These are phyloP conservation scores for Phialemonium atrogriseum DNA, from an alignment of 2,329 filamentous ascomycete species.

Conservation along the genomic window DNA sequence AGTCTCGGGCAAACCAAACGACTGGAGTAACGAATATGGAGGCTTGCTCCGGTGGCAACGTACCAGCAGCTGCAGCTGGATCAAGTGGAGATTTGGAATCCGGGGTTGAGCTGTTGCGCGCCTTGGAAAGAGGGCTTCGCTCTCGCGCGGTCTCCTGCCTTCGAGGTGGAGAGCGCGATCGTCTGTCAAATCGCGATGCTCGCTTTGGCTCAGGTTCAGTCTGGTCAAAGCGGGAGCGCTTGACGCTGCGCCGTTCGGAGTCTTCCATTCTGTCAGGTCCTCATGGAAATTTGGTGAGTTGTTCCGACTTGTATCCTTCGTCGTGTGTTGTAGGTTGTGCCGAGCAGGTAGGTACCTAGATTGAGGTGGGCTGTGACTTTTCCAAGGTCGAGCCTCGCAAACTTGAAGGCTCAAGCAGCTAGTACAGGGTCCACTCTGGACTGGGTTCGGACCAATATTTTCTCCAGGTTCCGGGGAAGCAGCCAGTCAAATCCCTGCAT, in stretches of 20 bases:
- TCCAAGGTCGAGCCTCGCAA: too few relatives aligned
- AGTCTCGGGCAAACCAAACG: background rate
- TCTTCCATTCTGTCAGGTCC: conserved; percentile 58
- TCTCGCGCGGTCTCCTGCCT: conserved; percentile 65
- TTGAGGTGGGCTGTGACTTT: too few relatives aligned
- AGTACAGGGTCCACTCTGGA: too few relatives aligned
- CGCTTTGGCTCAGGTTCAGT: conserved; percentile 73
- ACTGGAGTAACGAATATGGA: conserved; percentile 4
- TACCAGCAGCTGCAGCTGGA: conserved; percentile 73
- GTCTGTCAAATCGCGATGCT: conserved; percentile 78
- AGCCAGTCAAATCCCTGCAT: too few relatives aligned
- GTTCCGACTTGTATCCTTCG: too few relatives aligned
- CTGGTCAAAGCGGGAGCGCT: conserved; percentile 92
- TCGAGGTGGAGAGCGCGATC: conserved; percentile 73
- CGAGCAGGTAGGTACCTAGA: too few relatives aligned
- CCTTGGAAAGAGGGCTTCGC: conserved; percentile 63
- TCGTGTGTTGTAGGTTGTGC: too few relatives aligned
- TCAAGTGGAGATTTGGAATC: conserved; percentile 47
- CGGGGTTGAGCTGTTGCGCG: conserved; percentile 27
- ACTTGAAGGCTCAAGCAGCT: too few relatives aligned
- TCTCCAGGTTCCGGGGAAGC: too few relatives aligned
- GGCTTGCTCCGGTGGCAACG: conserved; percentile 10
- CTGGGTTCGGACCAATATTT: too few relatives aligned
- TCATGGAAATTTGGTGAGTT: too few relatives aligned
- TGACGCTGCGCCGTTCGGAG: conserved; percentile 60